Percentiles rank a stretch among this genome's conserved stretches.
phyloP scores from a whole-genome alignment of 2,329 filamentous ascomycete genomes.

The Colletotrichum caudatum region DNA sequence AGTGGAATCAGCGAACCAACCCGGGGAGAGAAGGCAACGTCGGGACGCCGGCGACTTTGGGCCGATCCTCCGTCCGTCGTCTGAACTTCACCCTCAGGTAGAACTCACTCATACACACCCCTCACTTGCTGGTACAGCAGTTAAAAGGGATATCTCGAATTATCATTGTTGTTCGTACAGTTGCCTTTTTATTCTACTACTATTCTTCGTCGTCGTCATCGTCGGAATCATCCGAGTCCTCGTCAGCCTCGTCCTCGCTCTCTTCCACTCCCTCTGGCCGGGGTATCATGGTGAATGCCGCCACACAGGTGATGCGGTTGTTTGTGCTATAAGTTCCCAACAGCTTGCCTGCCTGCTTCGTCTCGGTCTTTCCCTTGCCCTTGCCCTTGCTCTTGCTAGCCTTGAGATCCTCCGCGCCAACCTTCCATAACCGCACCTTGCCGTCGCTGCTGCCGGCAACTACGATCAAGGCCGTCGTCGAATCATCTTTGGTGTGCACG shows the following conservation, averaged over 20 bases:
- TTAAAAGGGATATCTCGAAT: conserved; percentile 22
- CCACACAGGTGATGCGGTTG: conserved; percentile 90
- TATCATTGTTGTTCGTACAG: conserved; percentile 11
- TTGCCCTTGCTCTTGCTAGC: conserved; percentile 48
- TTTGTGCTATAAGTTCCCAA: conserved; percentile 86
- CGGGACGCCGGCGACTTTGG: conserved; percentile 4
- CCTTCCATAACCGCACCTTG: conserved; percentile 80
- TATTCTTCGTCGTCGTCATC: conserved; percentile 56
- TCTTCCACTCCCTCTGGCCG: conserved; percentile 72
- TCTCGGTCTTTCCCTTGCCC: conserved; percentile 41
- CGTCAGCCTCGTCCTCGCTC: conserved; percentile 64
- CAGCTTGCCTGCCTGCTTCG: conserved; percentile 68
- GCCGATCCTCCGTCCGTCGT: conserved; percentile 10
- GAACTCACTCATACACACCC: neutral
- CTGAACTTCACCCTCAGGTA: neutral
- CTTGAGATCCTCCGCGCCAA: conserved; percentile 60
- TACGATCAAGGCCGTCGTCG: conserved; percentile 62
- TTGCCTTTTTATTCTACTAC: conserved; percentile 42
- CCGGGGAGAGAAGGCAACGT: neutral
- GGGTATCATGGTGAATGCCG: conserved; percentile 86
- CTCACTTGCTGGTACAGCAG: neutral
- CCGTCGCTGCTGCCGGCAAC: conserved; percentile 88
- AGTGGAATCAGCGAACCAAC: conserved; percentile 24
- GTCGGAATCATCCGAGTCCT: conserved; percentile 54
- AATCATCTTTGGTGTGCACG: conserved; percentile 58